These are phyloP conservation scores for Dispira parvispora DNA, from an alignment of 192 early-diverging fungal genomes.

Conservation along the genomic window DNA sequence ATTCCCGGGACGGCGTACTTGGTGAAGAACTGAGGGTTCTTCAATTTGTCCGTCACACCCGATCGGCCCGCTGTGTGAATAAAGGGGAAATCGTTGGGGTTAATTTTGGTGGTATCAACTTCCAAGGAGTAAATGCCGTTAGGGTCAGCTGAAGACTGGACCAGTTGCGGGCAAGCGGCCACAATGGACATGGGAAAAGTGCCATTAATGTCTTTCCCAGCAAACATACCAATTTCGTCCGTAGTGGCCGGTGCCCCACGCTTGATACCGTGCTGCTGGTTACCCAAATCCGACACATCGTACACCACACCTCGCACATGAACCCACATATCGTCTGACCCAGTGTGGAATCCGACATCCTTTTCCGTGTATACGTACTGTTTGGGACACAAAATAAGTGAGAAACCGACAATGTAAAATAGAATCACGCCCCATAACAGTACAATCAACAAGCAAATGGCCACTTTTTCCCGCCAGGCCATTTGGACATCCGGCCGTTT, in stretches of 20 bases:
- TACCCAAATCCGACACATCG: slow-evolving; percentile 44
- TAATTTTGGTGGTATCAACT: slow-evolving; percentile 15
- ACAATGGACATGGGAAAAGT: slow-evolving; percentile 41
- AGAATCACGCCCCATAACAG: slow-evolving; percentile 55
- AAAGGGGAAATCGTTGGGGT: slow-evolving; percentile 10
- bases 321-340: slow-evolving; percentile 41
- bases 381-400: slow-evolving; percentile 66
- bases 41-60: not conserved
- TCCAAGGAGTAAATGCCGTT: slow-evolving; percentile 23
- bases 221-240: slow-evolving; percentile 25
- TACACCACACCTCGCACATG: slow-evolving; percentile 49
- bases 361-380: slow-evolving; percentile 38
- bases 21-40: slow-evolving; percentile 16
- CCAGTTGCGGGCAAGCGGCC: slow-evolving; percentile 35
- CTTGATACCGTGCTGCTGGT: slow-evolving; percentile 35
- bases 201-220: slow-evolving; percentile 44
- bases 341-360: slow-evolving; percentile 40
- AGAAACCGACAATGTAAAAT: slow-evolving; percentile 79
- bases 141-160: slow-evolving; percentile 15
- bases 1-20: not conserved
- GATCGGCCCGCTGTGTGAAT: not conserved
- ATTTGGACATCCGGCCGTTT: slow-evolving; percentile 78
- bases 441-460: slow-evolving; percentile 69
- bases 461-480: slow-evolving; percentile 90
- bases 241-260: slow-evolving; percentile 20